Base-by-base conservation (phyloP, 495 filamentous ascomycete genomes). In the Penicillium salamii region DNA sequence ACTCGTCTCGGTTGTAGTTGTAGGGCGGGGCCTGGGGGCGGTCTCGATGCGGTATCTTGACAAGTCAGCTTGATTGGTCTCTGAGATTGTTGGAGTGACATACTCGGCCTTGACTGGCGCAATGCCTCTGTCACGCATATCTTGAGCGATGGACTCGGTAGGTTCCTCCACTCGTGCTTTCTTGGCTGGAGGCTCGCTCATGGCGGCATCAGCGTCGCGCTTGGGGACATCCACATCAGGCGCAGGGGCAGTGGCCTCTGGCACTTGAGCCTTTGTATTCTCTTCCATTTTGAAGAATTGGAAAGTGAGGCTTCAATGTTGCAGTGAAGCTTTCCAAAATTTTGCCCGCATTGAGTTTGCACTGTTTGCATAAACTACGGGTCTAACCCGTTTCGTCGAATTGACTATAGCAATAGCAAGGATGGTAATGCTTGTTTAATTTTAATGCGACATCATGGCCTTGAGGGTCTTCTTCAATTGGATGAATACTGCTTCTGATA, bases 61-160 rank as follows among this genome's bases (percentile, higher is more conserved):
- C 23, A 15, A 37, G 53, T 50, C 41, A 0, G n/a, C 3, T 58
- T 46, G 48, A 29, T 48, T 31, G 13, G 23, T 23, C 26, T 11
- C 2, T 4, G n/a, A 18, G 40, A 32, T 21, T 28, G 36, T n/a
- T 14, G 8, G 11, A 42, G 7, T 6, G 12, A 68, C 81, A 64
- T 69, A 96, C 88, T 97, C 91, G 49, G 80, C 59, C 66, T 96
- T 96, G 59, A 98, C 85, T 1, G 83, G 80, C 26, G 90, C 90
- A 50, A 92, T 77, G 24, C 91, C 92, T 60, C 81, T 80, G 35
- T 74, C 46, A 53, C 77, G 66, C 71, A 80, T 56, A 62, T 65
- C 49, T 15, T 49, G 26, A 40, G 67, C 66, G 55, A 70, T 31
- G 5, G 61, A 7, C 5, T 32, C 33, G 2, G 59, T 24, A 19